Percentiles rank a stretch among this genome's conserved stretches.
Evolutionary conservation across 139 green algal genomes (phyloP).

Genomic region (Micromonas pusilla): DNA sequence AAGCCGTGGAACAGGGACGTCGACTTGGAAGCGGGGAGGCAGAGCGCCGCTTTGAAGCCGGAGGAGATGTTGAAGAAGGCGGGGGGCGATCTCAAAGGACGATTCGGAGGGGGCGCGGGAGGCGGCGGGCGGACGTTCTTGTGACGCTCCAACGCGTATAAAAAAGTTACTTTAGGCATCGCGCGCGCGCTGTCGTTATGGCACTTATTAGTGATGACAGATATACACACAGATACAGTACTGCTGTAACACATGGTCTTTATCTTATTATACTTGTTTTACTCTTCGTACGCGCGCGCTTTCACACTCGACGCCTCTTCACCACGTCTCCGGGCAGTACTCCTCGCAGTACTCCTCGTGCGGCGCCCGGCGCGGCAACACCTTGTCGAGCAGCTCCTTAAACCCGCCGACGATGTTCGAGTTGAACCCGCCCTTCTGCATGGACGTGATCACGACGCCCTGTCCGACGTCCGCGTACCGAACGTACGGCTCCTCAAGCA

Average conservation of each 20-base stretch:
- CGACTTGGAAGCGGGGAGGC: background rate
- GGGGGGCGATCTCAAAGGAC: background rate
- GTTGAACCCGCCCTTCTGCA: background rate
- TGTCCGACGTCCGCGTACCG: background rate
- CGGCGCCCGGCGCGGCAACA: too few species aligned
- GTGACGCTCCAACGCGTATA: too few species aligned
- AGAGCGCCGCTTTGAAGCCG: background rate
- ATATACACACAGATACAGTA: too few species aligned
- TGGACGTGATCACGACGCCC: background rate
- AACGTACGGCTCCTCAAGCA: background rate
- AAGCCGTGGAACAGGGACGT: conserved; percentile 2
- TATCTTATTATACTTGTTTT: too few species aligned
- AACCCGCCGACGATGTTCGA: background rate
- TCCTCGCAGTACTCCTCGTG: too few species aligned
- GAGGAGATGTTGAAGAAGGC: conserved; percentile 8
- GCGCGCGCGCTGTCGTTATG: too few species aligned
- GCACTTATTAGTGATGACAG: too few species aligned
- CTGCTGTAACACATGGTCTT: too few species aligned
- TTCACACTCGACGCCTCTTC: too few species aligned
- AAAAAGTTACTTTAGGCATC: too few species aligned
- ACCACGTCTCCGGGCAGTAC: too few species aligned
- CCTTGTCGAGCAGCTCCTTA: background rate
- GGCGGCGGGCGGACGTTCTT: background rate
- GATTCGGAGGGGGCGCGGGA: background rate
- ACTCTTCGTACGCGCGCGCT: too few species aligned